Base-by-base conservation (phyloP, 2,329 filamentous ascomycete genomes). In the Fulvia fulva region DNA sequence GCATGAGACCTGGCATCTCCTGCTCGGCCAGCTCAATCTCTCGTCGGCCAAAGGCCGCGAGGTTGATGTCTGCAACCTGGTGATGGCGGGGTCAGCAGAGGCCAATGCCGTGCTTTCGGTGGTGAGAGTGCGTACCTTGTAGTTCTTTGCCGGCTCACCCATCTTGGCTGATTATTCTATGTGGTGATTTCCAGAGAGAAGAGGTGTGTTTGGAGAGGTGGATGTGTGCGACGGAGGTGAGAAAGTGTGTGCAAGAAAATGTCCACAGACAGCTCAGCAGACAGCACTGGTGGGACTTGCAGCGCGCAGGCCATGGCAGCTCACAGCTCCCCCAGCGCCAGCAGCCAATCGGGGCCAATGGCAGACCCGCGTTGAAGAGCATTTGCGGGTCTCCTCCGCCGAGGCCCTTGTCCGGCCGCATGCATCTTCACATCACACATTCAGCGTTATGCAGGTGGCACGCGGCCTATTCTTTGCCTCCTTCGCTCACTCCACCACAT, bases 31-130 rank as follows among this genome's bases (percentile, higher is more conserved):
- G 86, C 81, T 97, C 92, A 74, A 99, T 97, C 87, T 99, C 94
- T 80, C 93, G 92, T 81, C 94, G 92, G 80, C 94, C 94, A 76
- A 99, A 97, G 79, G 94, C 94, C 76, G 94, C 93, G 76, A 97
- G 88, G 77, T 89, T 82, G 78, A 97, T 89, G 85, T 97, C 94
- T 75, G 93, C 91, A 82, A 99, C 93, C 67, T 68, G 53, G 14
- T n/a, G 4, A 44, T 41, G 30, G 23, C 14, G 34, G 9, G 26
- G 62, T 63, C 56, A 61, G 55, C 49, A 51, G 49, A 25, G 25
- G 41, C 51, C 43, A 30, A 51, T 46, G 56, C 11, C 25, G 37
- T 41, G 47, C 19, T 53, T 43, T 41, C 28, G 49, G n/a, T 30
- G 45, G 23, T 28, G 23, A 19, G 30, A 28, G n/a, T 8, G 26